These are phyloP conservation scores for Salix dunnii DNA, from an alignment of 345 rosid genomes.

Conservation along the genomic window DNA sequence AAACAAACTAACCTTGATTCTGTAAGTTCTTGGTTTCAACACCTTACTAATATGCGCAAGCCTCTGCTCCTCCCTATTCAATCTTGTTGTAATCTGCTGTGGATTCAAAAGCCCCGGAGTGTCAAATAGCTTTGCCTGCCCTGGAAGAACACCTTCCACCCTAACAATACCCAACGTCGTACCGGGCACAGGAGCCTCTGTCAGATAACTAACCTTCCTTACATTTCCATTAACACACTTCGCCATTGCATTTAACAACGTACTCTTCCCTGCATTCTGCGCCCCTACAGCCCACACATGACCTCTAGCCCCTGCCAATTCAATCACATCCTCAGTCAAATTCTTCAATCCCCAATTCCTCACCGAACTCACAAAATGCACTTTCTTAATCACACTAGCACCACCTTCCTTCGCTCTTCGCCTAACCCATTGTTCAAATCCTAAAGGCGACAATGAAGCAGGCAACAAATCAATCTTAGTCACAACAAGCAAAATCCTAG, in stretches of 20 bases:
- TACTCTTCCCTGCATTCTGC: slow-evolving; percentile 91
- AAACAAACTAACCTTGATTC: slow-evolving; percentile 68
- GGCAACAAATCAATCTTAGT: slow-evolving; percentile 89
- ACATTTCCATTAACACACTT: slow-evolving; percentile 37
- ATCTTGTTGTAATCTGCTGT: slow-evolving; percentile 73
- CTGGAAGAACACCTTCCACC: slow-evolving; percentile 78
- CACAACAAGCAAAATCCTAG: slow-evolving; percentile 74
- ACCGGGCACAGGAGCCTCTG: slow-evolving; percentile 93
- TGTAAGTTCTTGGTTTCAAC: slow-evolving; percentile 85
- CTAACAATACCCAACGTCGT: slow-evolving; percentile 81
- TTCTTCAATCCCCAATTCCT: slow-evolving; percentile 82
- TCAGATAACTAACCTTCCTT: slow-evolving; percentile 51
- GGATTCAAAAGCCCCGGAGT: slow-evolving; percentile 89
- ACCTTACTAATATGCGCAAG: slow-evolving; percentile 74
- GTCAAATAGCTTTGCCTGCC: slow-evolving; percentile 77
- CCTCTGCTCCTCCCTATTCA: slow-evolving; percentile 87
- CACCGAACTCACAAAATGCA: slow-evolving; percentile 84
- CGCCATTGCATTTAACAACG: slow-evolving; percentile 73
- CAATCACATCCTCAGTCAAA: slow-evolving; percentile 67
- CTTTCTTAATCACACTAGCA: slow-evolving; percentile 51
- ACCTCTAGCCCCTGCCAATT: slow-evolving; percentile 76
- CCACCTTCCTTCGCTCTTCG: slow-evolving; percentile 84
- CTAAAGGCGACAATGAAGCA: slow-evolving; percentile 56
- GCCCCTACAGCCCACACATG: slow-evolving; percentile 90
- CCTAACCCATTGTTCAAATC: slow-evolving; percentile 84